These are phyloP conservation scores for Lepiota brunneoincarnata DNA, from an alignment of 768 basidiomycete species.

Conservation along the genomic window DNA sequence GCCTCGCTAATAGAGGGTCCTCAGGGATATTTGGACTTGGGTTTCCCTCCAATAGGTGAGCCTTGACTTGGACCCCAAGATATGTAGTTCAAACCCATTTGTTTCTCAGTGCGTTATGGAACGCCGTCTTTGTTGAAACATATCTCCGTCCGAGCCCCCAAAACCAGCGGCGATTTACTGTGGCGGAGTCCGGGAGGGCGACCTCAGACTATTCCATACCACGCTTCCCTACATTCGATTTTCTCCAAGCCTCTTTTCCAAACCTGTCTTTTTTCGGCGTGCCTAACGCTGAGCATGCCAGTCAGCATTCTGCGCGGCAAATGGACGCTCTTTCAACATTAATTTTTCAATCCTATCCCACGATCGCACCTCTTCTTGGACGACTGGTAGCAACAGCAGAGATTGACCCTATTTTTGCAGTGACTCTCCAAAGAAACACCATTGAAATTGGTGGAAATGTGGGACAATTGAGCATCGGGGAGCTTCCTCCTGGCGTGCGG, in stretches of 20 bases:
- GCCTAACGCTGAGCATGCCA: slow-evolving; percentile 8
- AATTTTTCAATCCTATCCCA: slow-evolving; percentile 37
- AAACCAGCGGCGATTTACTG: neutral
- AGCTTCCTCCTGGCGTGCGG: slow-evolving; percentile 49
- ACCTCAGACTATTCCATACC: slow-evolving; percentile 20
- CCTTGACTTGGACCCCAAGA: neutral
- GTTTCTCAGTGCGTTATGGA: slow-evolving; percentile 43
- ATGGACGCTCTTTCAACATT: neutral
- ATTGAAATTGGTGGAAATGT: slow-evolving; percentile 67
- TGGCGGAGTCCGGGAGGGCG: neutral
- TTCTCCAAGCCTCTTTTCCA: slow-evolving; percentile 26
- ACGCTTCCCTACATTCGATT: slow-evolving; percentile 20
- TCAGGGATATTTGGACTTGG: slow-evolving; percentile 75
- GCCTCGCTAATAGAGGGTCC: slow-evolving; percentile 49
- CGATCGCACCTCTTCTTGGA: slow-evolving; percentile 42
- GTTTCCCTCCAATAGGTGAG: slow-evolving; percentile 69
- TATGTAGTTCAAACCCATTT: neutral
- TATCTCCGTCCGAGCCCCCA: neutral
- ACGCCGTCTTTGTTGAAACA: slow-evolving; percentile 28
- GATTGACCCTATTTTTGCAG: slow-evolving; percentile 43
- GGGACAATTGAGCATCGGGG: slow-evolving; percentile 66
- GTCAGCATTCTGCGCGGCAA: slow-evolving; percentile 1
- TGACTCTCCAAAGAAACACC: slow-evolving; percentile 67
- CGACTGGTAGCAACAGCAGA: slow-evolving; percentile 38
- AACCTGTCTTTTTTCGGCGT: slow-evolving; percentile 20